Evolutionary conservation across 768 basidiomycete genomes (phyloP), one percentile per base, ranked within the genome.

Genomic region (Lepiota subincarnata): DNA sequence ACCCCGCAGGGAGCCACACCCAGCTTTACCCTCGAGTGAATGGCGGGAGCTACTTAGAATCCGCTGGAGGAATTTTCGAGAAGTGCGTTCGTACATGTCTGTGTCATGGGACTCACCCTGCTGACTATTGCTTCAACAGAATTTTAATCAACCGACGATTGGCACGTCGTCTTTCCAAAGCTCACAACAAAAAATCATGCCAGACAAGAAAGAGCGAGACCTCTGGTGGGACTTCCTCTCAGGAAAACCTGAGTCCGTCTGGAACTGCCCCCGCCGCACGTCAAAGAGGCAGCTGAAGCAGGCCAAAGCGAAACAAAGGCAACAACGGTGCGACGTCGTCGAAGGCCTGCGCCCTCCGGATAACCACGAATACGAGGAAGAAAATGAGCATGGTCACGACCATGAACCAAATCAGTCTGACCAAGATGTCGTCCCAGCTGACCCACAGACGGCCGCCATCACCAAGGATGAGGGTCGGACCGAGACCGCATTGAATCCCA

Each of bases 191-290:
- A 77, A 70, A 56, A 53, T 75, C 38, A 77, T 89, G 56, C 89
- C 89, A 20, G 84, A 87, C 46, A 84, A 77, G 63, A 83, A 79
- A 62, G 82, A 88, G 55, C 76, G 90, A 51, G 86, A 89, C 57
- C 67, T 73, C 14, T 92, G 90, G 90, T 92, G 90, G 90, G 76
- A 78, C 13, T 92, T 84, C 58, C 68, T 92, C 4, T 71, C 80
- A 41, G 90, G 89, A 31, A 73, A 73, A 58, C 83, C 87, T n/a
- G 79, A 82, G 62, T 73, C 76, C 28, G 81, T 79, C 38, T 91
- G 89, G 89, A 78, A 77, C 62, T 26, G 36, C 31, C 74, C 78
- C 18, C 73, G 77, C 10, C 81, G 78, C 63, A 71, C 66, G 55
- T 55, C 68, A 20, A 77, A 62, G 70, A 57, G 51, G 57, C 60